A percentile compares a stretch with the other conserved stretches of the same genome.
phyloP scores from a whole-genome alignment of 495 filamentous ascomycete species.

The Daldinia loculata region DNA sequence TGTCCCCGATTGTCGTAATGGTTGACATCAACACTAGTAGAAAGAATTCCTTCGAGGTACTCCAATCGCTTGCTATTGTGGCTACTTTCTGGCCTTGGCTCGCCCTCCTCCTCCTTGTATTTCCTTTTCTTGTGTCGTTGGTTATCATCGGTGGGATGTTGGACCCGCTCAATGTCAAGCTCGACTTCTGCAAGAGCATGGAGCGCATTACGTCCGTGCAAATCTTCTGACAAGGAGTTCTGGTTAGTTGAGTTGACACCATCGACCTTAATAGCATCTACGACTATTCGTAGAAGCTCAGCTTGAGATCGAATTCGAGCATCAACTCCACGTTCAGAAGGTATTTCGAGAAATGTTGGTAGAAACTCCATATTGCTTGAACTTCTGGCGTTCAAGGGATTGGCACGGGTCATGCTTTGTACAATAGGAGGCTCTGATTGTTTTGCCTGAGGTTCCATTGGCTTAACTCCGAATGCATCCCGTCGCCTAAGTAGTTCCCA shows the following conservation, averaged over 20 bases:
- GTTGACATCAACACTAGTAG: constrained; percentile 51
- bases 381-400: constrained; percentile 16
- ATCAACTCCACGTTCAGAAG: constrained; percentile 15
- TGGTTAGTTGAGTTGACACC: constrained; percentile 40
- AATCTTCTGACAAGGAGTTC: constrained; percentile 49
- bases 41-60: constrained; percentile 49
- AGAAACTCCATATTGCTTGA: background rate
- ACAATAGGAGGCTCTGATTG: background rate
- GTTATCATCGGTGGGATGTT: constrained; percentile 12
- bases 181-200: constrained; percentile 59
- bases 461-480: constrained; percentile 53
- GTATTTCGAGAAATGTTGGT: constrained; percentile 17
- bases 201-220: constrained; percentile 57
- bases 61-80: constrained; percentile 36
- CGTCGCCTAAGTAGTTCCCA: constrained; percentile 33
- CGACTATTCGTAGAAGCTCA: constrained; percentile 50
- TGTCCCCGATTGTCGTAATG: constrained; percentile 54
- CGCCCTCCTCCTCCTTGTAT: constrained; percentile 37
- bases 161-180: constrained; percentile 22
- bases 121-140: constrained; percentile 40
- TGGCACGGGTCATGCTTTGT: constrained; percentile 1
- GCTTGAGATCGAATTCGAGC: constrained; percentile 39
- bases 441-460: constrained; percentile 16
- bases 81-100: constrained; percentile 8
- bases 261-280: constrained; percentile 35